A percentile compares a stretch with the other conserved stretches of the same genome.
Evolutionary conservation across 495 filamentous ascomycete genomes (phyloP).

Genomic region (Annulohypoxylon moriforme): DNA sequence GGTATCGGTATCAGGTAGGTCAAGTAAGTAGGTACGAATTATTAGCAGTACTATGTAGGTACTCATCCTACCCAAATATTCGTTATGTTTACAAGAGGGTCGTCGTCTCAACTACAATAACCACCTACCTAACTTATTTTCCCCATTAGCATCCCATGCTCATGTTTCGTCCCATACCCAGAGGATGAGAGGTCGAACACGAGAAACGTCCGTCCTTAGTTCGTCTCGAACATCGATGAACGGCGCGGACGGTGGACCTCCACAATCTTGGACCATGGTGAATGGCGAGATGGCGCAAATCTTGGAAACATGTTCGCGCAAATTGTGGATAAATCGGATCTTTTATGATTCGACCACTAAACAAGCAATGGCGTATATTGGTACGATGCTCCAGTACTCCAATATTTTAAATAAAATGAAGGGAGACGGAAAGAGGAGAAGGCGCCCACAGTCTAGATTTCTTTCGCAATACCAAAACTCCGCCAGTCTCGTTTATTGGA

Average conservation of each 20-base stretch:
- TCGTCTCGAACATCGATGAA: conserved; percentile 26
- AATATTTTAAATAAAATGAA: conserved; percentile 25
- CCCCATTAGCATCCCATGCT: conserved; percentile 3
- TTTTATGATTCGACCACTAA: conserved; percentile 13
- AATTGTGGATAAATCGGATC: conserved; percentile 36
- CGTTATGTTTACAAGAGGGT: neutral
- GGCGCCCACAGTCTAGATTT: neutral
- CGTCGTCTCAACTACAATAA: conserved; percentile 5
- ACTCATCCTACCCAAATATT: conserved; percentile 4
- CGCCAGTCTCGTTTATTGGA: neutral
- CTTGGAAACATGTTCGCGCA: conserved; percentile 25
- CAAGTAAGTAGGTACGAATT: too few relatives aligned
- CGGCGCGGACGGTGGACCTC: neutral
- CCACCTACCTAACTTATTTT: conserved; percentile 2
- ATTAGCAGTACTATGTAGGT: too few relatives aligned
- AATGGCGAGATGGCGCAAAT: conserved; percentile 22
- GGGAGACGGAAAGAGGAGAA: conserved; percentile 4
- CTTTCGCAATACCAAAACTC: neutral
- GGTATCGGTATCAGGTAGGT: neutral
- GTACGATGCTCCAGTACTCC: conserved; percentile 6
- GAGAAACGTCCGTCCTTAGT: conserved; percentile 35
- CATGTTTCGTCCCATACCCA: conserved; percentile 17
- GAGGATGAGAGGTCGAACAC: conserved; percentile 28
- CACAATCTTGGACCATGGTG: conserved; percentile 14
- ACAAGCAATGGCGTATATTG: conserved; percentile 10